These are phyloP conservation scores for Penium margaritaceum DNA, from an alignment of 139 green algal species.

Conservation along the genomic window DNA sequence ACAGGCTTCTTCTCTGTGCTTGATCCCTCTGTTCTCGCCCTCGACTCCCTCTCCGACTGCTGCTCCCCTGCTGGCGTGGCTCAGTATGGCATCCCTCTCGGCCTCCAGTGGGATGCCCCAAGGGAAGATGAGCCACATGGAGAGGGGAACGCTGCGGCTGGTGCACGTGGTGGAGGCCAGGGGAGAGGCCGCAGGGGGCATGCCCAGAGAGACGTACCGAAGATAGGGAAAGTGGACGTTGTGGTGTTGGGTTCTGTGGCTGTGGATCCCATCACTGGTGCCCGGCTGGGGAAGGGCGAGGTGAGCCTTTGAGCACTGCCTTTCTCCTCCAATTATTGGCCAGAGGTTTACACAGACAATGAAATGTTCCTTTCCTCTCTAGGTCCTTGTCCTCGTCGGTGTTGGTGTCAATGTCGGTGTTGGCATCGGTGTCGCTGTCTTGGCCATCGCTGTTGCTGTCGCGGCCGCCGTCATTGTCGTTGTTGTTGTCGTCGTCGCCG, in stretches of 20 bases:
- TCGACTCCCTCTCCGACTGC: conserved; percentile 37
- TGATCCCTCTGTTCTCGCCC: neutral
- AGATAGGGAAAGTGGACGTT: conserved; percentile 44
- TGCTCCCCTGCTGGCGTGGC: conserved; percentile 49
- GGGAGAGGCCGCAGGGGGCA: no score
- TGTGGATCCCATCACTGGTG: conserved; percentile 40
- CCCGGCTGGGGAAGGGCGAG: conserved; percentile 47
- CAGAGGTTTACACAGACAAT: neutral
- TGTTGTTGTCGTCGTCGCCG: no score
- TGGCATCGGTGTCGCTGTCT: neutral
- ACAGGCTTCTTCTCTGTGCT: conserved; percentile 71
- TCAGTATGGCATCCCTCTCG: conserved; percentile 28
- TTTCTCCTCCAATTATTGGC: neutral
- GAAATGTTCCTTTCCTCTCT: no score
- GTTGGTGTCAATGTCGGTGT: no score
- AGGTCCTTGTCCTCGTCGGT: no score
- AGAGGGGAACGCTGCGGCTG: neutral
- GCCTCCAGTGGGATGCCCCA: no score
- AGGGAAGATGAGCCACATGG: no score
- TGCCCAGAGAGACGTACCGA: no score
- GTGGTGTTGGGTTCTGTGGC: conserved; percentile 48
- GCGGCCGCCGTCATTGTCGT: neutral
- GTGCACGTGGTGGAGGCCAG: no score
- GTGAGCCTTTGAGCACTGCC: conserved; percentile 9
- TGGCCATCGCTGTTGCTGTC: neutral